Conservation (phyloP, 768 basidiomycete genomes). For the Gymnopilus dilepis region DNA sequence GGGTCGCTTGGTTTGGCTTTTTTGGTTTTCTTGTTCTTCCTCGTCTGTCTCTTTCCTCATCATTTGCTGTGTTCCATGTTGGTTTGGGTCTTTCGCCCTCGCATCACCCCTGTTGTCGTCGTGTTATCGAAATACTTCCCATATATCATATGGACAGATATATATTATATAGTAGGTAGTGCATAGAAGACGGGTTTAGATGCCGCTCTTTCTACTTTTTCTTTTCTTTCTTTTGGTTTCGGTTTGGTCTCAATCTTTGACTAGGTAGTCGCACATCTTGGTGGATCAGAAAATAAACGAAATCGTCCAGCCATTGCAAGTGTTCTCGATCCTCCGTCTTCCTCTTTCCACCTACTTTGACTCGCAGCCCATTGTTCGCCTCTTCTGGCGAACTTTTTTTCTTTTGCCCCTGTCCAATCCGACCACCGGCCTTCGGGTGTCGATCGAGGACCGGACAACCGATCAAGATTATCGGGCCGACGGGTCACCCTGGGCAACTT, state of each 20-base stretch:
- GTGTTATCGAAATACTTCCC: background rate
- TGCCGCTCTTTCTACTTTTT: background rate
- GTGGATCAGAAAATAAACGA: background rate
- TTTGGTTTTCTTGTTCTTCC: background rate
- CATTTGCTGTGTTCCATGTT: background rate
- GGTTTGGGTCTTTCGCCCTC: too few relatives aligned
- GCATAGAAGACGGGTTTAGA: background rate
- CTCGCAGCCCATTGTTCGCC: too few relatives aligned
- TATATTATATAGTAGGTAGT: background rate
- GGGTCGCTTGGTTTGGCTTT: background rate
- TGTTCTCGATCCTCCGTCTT: background rate
- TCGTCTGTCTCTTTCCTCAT: background rate
- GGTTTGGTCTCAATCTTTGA: background rate
- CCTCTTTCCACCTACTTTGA: background rate
- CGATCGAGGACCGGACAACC: background rate
- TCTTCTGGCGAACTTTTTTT: too few relatives aligned
- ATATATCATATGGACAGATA: background rate
- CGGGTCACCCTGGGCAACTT: background rate
- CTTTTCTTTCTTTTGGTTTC: background rate
- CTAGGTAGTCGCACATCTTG: background rate
- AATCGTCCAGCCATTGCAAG: background rate
- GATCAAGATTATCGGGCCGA: background rate
- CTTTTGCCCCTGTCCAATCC: too few relatives aligned
- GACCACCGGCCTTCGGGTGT: too few relatives aligned
- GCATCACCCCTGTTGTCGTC: background rate